Base-by-base conservation (phyloP, 2,329 filamentous ascomycete genomes). In the Hirsutella thompsonii region DNA sequence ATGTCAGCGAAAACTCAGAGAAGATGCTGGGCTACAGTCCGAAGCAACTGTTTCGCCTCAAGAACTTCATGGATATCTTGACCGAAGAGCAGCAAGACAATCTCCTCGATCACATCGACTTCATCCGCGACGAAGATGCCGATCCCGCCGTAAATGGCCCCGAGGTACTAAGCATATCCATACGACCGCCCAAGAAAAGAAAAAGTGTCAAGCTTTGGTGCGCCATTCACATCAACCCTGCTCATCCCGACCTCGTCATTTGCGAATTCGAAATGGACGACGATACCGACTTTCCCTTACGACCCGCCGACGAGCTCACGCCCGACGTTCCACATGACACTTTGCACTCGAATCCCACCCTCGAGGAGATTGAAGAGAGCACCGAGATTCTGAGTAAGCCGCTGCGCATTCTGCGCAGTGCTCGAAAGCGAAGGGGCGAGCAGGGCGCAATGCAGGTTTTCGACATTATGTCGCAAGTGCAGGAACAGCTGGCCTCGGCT, bases 191-290 rank as follows among this genome's bases (percentile, higher is more conserved):
- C 0, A 65, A 70, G 20, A 43, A 36, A 32, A 67, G 69, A 18
- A 70, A 72, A 44, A 68, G 67, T 4, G 67, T 72, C 40, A 92
- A 89, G 54, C 62, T 94, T 2, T 94, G 88, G 88, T 93, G 86
- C 56, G 87, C 86, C 8, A 80, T 92, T 49, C 88, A 94, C 52
- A 72, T 84, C 42, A 83, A 80, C 39, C 70, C 79, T 1, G 62
- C 67, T 1, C 77, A 87, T 46, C 73, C 77, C 0, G 74, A 84
- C 36, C 59, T 90, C 20, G 67, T 94, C 21, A 82, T 94, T 9
- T 93, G 86, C 66, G 88, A 94, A 53, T 90, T 94, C 43, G 88
- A 94, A 55, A 60, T 87, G 2, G 86, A 94, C 55, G 82, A 94
- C 46, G 86, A 93, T 46, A 59, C 67, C 0, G 58, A 74, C 4